These are phyloP conservation scores for Trichophyton benhamiae DNA, from an alignment of 2,329 filamentous ascomycete species.

Conservation along the genomic window DNA sequence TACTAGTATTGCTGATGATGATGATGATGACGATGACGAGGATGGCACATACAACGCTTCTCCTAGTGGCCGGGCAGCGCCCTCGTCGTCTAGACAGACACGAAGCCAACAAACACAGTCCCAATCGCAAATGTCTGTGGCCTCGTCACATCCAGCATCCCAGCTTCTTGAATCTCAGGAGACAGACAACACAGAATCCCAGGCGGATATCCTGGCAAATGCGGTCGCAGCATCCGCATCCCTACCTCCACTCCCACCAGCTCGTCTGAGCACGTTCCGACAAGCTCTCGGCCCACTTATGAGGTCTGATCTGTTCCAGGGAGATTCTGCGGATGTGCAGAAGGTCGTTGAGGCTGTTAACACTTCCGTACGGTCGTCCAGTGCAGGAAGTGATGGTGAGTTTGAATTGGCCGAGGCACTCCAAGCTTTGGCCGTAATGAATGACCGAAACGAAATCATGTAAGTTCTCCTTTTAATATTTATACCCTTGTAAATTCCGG, in stretches of 20 bases:
- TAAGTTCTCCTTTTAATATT: slow-evolving; percentile 49
- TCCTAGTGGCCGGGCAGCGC: slow-evolving; percentile 18
- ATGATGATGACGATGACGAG: slow-evolving; percentile 34
- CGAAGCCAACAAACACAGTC: slow-evolving; percentile 26
- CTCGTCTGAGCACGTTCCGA: slow-evolving; percentile 63
- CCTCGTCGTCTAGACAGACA: slow-evolving; percentile 7
- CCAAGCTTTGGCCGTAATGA: slow-evolving; percentile 66
- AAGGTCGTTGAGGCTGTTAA: slow-evolving; percentile 72
- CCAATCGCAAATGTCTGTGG: slow-evolving; percentile 49
- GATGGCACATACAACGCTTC: slow-evolving; percentile 44
- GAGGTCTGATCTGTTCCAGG: slow-evolving; percentile 67
- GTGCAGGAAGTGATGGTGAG: slow-evolving; percentile 38
- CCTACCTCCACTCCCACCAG: slow-evolving; percentile 44
- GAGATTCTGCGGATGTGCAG: slow-evolving; percentile 63
- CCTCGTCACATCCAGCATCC: slow-evolving; percentile 67
- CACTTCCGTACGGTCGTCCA: slow-evolving; percentile 43
- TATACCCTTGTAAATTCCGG: neutral
- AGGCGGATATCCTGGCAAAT: slow-evolving; percentile 6
- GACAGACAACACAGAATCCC: slow-evolving; percentile 17
- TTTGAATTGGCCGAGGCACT: slow-evolving; percentile 64
- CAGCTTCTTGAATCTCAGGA: slow-evolving; percentile 49
- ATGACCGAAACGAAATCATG: slow-evolving; percentile 83
- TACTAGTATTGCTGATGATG: slow-evolving; percentile 34
- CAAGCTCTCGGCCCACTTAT: slow-evolving; percentile 71
- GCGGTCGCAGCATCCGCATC: slow-evolving; percentile 22